Conservation (phyloP, 352 stramenopile genomes). For the Albugo candida region DNA sequence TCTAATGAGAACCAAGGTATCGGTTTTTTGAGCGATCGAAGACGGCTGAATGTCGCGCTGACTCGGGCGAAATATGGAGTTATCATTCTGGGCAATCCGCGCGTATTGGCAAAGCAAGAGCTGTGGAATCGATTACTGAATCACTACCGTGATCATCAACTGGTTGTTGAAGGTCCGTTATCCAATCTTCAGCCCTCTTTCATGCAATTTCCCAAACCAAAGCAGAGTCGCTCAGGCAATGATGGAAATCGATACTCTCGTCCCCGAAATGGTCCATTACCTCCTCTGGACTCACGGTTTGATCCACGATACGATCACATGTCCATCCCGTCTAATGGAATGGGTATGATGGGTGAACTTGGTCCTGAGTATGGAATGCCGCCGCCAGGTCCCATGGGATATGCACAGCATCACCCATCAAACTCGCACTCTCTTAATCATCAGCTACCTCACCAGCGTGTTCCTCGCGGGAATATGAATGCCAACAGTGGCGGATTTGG, state of each 20-base stretch:
- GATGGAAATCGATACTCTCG: slow-evolving; percentile 16
- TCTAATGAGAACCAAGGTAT: slow-evolving; percentile 99
- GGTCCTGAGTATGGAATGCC: slow-evolving; percentile 14
- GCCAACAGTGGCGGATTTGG: slow-evolving; percentile 17
- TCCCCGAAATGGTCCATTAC: slow-evolving; percentile 25
- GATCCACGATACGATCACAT: slow-evolving; percentile 62
- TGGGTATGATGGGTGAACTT: slow-evolving; percentile 8
- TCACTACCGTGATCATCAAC: slow-evolving; percentile 92
- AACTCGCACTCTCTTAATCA: too few relatives aligned
- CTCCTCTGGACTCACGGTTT: slow-evolving; percentile 68
- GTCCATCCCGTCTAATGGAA: background rate
- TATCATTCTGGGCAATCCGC: slow-evolving; percentile 95
- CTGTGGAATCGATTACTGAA: slow-evolving; percentile 94
- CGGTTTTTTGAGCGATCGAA: slow-evolving; percentile 95
- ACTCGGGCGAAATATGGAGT: slow-evolving; percentile 97
- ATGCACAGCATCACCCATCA: too few relatives aligned
- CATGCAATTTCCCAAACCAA: slow-evolving; percentile 87
- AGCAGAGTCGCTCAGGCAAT: slow-evolving; percentile 2
- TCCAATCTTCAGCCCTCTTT: slow-evolving; percentile 92
- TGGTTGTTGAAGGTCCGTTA: slow-evolving; percentile 91
- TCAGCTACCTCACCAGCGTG: slow-evolving; percentile 7
- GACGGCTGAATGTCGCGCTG: slow-evolving; percentile 97
- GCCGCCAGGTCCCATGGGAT: slow-evolving; percentile 10
- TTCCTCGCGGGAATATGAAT: slow-evolving; percentile 8
- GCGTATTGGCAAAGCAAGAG: slow-evolving; percentile 91